These are phyloP conservation scores for Thielaviopsis ethacetica DNA, from an alignment of 2,329 filamentous ascomycete species.

Conservation along the genomic window DNA sequence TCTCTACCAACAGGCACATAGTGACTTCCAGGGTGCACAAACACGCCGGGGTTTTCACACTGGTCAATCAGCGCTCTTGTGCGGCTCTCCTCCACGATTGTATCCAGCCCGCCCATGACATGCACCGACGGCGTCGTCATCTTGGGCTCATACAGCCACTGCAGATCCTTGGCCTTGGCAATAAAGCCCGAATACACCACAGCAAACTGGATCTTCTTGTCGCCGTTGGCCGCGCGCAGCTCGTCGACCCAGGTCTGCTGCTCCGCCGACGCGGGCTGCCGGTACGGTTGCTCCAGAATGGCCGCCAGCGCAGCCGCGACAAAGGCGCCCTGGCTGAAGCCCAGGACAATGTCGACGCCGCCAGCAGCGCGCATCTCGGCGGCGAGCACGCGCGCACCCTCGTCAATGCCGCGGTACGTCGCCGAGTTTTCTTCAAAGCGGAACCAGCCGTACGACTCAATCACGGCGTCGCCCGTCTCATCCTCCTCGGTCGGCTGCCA, in stretches of 20 bases:
- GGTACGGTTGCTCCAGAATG: slow-evolving; percentile 42
- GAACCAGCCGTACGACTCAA: slow-evolving; percentile 70
- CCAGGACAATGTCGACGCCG: slow-evolving; percentile 61
- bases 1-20: slow-evolving; percentile 74
- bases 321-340: slow-evolving; percentile 69
- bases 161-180: slow-evolving; percentile 43
- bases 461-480: slow-evolving; percentile 21
- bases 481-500: slow-evolving; percentile 33
- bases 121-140: slow-evolving; percentile 67
- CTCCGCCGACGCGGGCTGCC: slow-evolving; percentile 15
- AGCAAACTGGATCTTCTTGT: slow-evolving; percentile 46
- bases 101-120: slow-evolving; percentile 69
- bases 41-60: slow-evolving; percentile 36
- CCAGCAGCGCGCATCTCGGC: slow-evolving; percentile 43
- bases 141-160: slow-evolving; percentile 51
- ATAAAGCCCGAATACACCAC: slow-evolving; percentile 66
- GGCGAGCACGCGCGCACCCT: slow-evolving; percentile 49
- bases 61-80: slow-evolving; percentile 50
- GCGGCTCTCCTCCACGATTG: slow-evolving; percentile 66
- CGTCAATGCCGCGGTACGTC: slow-evolving; percentile 52
- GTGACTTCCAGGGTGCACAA: slow-evolving; percentile 75
- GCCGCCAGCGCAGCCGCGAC: slow-evolving; percentile 56
- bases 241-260: slow-evolving; percentile 26
- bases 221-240: slow-evolving; percentile 33
- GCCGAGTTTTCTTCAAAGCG: slow-evolving; percentile 48